A percentile compares a stretch with the other conserved stretches of the same genome.
Conservation (phyloP, 441 rosid species). For the Pelargonium cotyledonis region DNA sequence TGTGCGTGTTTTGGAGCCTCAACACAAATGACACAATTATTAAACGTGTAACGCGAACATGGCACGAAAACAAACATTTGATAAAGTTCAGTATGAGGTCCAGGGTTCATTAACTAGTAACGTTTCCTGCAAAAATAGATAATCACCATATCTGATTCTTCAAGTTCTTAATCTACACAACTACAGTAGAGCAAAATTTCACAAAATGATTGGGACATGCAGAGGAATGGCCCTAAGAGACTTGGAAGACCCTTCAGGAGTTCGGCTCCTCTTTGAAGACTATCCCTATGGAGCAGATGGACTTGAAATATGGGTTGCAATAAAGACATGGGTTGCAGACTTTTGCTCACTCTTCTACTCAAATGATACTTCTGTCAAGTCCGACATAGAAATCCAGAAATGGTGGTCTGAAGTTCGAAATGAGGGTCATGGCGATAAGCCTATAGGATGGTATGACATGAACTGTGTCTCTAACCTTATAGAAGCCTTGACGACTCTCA, state of each 20-base stretch:
- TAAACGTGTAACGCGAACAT: too few species aligned
- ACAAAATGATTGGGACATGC: not conserved
- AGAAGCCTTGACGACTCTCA: conserved; percentile 44
- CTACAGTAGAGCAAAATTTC: too few species aligned
- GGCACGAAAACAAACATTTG: too few species aligned
- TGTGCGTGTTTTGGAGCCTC: too few species aligned
- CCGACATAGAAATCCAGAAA: conserved; percentile 63
- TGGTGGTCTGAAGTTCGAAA: conserved; percentile 73
- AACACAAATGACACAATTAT: too few species aligned
- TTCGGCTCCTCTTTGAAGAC: conserved; percentile 43
- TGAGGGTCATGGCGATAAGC: conserved; percentile 62
- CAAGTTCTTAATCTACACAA: too few species aligned
- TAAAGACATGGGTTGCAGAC: conserved; percentile 48
- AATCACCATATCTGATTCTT: too few species aligned
- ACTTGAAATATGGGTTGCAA: conserved; percentile 54
- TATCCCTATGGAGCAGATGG: conserved; percentile 67
- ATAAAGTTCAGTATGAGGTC: too few species aligned
- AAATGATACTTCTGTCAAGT: conserved; percentile 34
- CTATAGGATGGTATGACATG: conserved; percentile 54
- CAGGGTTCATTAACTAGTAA: too few species aligned
- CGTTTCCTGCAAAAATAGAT: too few species aligned
- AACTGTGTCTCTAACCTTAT: conserved; percentile 30
- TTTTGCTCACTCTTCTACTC: conserved; percentile 49
- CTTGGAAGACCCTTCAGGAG: conserved; percentile 32
- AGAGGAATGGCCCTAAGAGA: conserved; percentile 52